A percentile compares a stretch with the other conserved stretches of the same genome.
phyloP scores from a whole-genome alignment of 164 flowering plant species.

The Tetrastigma voinierianum region DNA sequence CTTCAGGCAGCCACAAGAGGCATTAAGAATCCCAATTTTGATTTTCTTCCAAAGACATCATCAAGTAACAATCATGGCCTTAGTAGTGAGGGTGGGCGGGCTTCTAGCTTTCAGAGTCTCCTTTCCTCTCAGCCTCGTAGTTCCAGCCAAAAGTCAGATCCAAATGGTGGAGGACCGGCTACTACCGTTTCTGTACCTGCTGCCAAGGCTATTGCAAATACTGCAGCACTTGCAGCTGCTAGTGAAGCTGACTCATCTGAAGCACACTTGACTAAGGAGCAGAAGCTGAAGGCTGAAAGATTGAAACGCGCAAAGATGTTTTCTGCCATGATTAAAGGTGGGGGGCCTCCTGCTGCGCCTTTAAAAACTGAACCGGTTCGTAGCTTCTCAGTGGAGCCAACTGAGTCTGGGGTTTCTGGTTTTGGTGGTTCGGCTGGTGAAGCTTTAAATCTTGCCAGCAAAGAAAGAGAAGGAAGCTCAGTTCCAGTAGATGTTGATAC shows the following conservation, averaged over 20 bases:
- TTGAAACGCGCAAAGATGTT: conserved; percentile 93
- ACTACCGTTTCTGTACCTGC: conserved; percentile 31
- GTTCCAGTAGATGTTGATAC: conserved; percentile 36
- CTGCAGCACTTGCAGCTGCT: conserved; percentile 60
- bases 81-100: conserved; percentile 31
- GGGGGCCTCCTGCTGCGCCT: conserved; percentile 47
- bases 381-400: conserved; percentile 49
- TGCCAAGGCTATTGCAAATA: conserved; percentile 55
- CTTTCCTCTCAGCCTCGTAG: conserved; percentile 25
- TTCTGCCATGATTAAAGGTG: conserved; percentile 70
- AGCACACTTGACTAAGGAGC: conserved; percentile 64
- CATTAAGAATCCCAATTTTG: conserved; percentile 48
- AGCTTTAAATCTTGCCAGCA: conserved; percentile 16
- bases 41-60: conserved; percentile 34
- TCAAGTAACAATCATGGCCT: conserved; percentile 22
- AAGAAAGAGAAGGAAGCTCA: conserved; percentile 66
- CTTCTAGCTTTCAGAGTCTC: conserved; percentile 27
- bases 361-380: conserved; percentile 28
- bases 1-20: conserved; percentile 93
- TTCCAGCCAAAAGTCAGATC: conserved; percentile 23
- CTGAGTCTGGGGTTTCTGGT: conserved; percentile 40
- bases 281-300: conserved; percentile 87
- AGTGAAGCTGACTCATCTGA: conserved; percentile 75
- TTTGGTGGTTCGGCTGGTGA: conserved; percentile 38
- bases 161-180: conserved; percentile 24